Evolutionary conservation across 2,329 filamentous ascomycete species (phyloP).

Genomic region (Xylaria sp.): DNA sequence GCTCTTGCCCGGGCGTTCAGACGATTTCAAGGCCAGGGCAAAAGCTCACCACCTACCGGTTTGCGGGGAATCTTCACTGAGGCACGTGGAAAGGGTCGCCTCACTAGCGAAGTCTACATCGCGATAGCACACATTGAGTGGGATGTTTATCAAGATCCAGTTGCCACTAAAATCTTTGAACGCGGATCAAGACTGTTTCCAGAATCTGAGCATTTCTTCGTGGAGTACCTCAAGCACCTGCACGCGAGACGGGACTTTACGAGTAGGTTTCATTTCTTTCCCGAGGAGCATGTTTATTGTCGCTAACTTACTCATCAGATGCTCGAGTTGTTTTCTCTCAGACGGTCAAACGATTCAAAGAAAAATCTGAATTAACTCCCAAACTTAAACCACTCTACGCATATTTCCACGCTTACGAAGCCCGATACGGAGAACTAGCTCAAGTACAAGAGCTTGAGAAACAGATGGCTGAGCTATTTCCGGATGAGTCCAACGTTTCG

Average conservation of each 20-base stretch:
- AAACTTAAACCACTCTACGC: constrained; percentile 87
- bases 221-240: constrained; percentile 96
- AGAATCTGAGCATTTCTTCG: constrained; percentile 89
- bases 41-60: constrained; percentile 68
- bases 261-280: constrained; percentile 67
- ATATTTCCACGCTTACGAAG: constrained; percentile 96
- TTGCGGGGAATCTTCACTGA: constrained; percentile 90
- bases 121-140: constrained; percentile 93
- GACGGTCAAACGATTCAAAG: constrained; percentile 81
- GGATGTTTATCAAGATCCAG: constrained; percentile 92
- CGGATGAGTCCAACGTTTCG: constrained; percentile 80
- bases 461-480: constrained; percentile 93
- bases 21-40: constrained; percentile 87
- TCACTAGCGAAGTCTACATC: constrained; percentile 95
- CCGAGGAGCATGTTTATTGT: constrained; percentile 18
- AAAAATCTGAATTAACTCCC: constrained; percentile 76
- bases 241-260: constrained; percentile 92
- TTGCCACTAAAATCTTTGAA: constrained; percentile 95
- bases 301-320: constrained; percentile 64
- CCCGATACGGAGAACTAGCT: constrained; percentile 89
- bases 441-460: constrained; percentile 92
- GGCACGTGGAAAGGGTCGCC: constrained; percentile 83
- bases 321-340: constrained; percentile 96
- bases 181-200: constrained; percentile 93
- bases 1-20: constrained; percentile 93